Base-by-base conservation (phyloP, 1,284 basidiomycete genomes). In the Ceratobasidium sp. region DNA sequence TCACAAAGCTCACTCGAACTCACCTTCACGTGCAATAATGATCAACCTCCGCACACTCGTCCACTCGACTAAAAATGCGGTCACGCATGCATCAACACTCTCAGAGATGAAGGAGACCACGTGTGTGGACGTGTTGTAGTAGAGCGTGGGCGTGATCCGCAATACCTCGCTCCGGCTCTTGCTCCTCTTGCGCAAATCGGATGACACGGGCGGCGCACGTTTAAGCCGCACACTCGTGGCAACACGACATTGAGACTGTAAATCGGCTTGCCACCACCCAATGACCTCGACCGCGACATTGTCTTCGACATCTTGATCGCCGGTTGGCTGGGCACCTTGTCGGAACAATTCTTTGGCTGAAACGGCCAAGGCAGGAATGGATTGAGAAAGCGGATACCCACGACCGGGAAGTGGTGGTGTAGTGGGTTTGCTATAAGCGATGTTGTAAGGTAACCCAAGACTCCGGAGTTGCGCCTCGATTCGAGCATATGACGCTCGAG, bases 41-140 rank as follows among this genome's bases (percentile, higher is more conserved):
- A 95, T 92, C 85, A 96, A 93, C 81, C 94, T 96, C 45, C 92
- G 92, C 39, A 97, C 90, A 48, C 91, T 85, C 61, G 92, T 92
- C 94, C 95, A 97, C 79, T 95, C 94, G 77, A 93, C 90, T 75
- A 94, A 81, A 79, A 97, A 96, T 77, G 93, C 90, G 72, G 91
- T 88, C 21, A 97, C 92, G 78, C 94, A 96, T 6, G 89, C 90
- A 75, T 93, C 89, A 73, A 96, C 90, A 77, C 94, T 88, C 74
- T 92, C 89, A 0, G 93, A 93, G 57, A 92, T 82, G 80, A 97
- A 95, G 0, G 90, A 93, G 2, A 97, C 91, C 14, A 96, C 86
- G 10, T 92, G 92, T 73, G 93, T 90, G 9, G 85, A 86, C 4
- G 92, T 89, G 78, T 97, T 93, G 77, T 96, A 96, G 57, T 94